These are phyloP conservation scores for Otatea glauca DNA, from an alignment of 176 grass and related monocot genomes.

Conservation along the genomic window DNA sequence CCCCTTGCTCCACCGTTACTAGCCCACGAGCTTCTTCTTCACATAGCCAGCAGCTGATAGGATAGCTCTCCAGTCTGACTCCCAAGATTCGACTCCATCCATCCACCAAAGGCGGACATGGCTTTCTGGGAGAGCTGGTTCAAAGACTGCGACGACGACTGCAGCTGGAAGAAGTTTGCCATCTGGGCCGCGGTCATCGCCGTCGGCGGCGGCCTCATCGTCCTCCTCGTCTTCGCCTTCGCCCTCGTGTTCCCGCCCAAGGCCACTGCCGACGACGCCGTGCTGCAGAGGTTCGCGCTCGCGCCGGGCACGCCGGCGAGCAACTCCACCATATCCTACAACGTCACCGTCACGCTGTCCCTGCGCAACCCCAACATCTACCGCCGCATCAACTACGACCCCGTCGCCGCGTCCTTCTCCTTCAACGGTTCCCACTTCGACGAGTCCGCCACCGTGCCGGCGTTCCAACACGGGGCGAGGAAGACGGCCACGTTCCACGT, in stretches of 20 bases:
- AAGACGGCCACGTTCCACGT: conserved; percentile 39
- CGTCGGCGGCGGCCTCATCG: conserved; percentile 3
- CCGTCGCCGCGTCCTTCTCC: conserved; percentile 22
- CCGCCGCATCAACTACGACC: conserved; percentile 43
- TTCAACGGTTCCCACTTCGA: conserved; percentile 58
- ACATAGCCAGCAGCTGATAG: not conserved
- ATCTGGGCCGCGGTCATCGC: conserved; percentile 17
- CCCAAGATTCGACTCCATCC: not conserved
- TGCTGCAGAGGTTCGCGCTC: conserved; percentile 43
- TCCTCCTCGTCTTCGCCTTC: conserved; percentile 54
- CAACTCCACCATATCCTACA: conserved; percentile 42
- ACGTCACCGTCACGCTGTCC: conserved; percentile 38
- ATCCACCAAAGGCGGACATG: conserved; percentile 6
- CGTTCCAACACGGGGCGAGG: not conserved
- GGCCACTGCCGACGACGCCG: conserved; percentile 49
- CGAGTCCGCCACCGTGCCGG: conserved; percentile 34
- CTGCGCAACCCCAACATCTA: conserved; percentile 56
- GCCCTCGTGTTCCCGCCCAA: conserved; percentile 47
- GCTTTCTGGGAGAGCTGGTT: not conserved
- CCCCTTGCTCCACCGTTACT: not conserved
- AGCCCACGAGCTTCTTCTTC: not conserved
- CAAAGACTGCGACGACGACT: not conserved
- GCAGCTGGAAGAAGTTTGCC: not conserved
- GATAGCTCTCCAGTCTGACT: not conserved
- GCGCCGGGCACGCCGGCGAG: not conserved